These are phyloP conservation scores for Saccharomycopsis microspora DNA, from an alignment of 805 yeast species.

Conservation along the genomic window DNA sequence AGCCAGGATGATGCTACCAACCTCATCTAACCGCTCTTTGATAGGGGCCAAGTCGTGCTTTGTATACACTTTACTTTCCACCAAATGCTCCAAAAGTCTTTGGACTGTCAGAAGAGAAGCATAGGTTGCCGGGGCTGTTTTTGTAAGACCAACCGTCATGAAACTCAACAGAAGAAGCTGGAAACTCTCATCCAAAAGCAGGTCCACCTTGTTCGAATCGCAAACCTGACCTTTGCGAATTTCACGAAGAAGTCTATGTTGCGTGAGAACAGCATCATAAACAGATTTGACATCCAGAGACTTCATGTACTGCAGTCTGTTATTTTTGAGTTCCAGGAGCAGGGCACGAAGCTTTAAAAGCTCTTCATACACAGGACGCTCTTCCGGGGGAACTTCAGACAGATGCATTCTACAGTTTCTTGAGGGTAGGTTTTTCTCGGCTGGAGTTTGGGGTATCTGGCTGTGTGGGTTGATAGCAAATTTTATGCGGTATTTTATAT, in stretches of 20 bases:
- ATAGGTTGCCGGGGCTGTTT: conserved; percentile 89
- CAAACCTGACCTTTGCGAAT: conserved; percentile 32
- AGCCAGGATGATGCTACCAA: conserved; percentile 45
- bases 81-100: conserved; percentile 70
- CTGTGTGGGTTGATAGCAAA: too few relatives aligned
- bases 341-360: conserved; percentile 31
- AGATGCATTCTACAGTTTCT: conserved; percentile 10
- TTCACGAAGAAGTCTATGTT: conserved; percentile 40
- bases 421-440: background rate
- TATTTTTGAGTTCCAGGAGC: conserved; percentile 43
- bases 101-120: conserved; percentile 82
- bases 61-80: conserved; percentile 74
- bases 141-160: conserved; percentile 83
- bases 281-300: conserved; percentile 54
- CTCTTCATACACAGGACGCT: conserved; percentile 26
- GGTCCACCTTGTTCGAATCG: conserved; percentile 44
- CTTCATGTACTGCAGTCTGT: conserved; percentile 51
- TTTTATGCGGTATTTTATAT: too few relatives aligned
- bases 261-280: conserved; percentile 45
- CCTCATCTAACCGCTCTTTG: conserved; percentile 58
- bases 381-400: conserved; percentile 23
- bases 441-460: too few relatives aligned
- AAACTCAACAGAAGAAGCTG: conserved; percentile 79
- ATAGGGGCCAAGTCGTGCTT: conserved; percentile 76
- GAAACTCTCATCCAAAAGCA: conserved; percentile 77